These are phyloP conservation scores for Saccharomyces hybrid DNA, from an alignment of 1,139 yeast species.

Conservation along the genomic window DNA sequence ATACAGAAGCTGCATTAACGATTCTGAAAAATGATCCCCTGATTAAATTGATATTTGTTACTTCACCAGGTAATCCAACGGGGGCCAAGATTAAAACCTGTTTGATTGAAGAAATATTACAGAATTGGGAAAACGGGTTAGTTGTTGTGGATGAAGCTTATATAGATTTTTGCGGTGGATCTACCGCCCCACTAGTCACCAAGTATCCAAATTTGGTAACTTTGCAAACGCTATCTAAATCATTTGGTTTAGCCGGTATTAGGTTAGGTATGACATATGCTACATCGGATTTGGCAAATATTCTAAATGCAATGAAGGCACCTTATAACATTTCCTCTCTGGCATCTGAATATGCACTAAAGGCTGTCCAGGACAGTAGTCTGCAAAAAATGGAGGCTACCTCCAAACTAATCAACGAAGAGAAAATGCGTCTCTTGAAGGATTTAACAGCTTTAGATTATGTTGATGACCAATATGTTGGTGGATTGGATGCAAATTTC, in stretches of 20 bases:
- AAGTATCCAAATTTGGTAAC: conserved; percentile 79
- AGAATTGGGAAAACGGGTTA: conserved; percentile 61
- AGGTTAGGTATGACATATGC: conserved; percentile 79
- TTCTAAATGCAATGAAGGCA: conserved; percentile 84
- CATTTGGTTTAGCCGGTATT: conserved; percentile 94
- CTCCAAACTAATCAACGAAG: conserved; percentile 44
- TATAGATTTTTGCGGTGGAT: conserved; percentile 77
- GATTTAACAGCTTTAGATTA: conserved; percentile 49
- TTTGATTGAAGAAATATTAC: conserved; percentile 45
- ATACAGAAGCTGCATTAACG: conserved; percentile 48
- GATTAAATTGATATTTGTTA: conserved; percentile 71
- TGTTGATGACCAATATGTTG: conserved; percentile 61
- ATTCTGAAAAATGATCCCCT: conserved; percentile 46
- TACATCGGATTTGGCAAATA: conserved; percentile 48
- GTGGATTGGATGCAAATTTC: conserved; percentile 87
- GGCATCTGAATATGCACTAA: conserved; percentile 65
- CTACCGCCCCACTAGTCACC: conserved; percentile 75
- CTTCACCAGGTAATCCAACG: conserved; percentile 99
- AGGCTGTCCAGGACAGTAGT: conserved; percentile 61
- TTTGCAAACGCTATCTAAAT: conserved; percentile 84
- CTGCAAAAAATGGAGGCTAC: conserved; percentile 50
- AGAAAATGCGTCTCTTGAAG: conserved; percentile 48
- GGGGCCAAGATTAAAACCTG: conserved; percentile 52
- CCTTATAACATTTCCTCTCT: conserved; percentile 89
- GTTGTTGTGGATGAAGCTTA: conserved; percentile 93